phyloP scores from a whole-genome alignment of 371 early-diverging fungal genomes.

The Globomyces sp. region DNA sequence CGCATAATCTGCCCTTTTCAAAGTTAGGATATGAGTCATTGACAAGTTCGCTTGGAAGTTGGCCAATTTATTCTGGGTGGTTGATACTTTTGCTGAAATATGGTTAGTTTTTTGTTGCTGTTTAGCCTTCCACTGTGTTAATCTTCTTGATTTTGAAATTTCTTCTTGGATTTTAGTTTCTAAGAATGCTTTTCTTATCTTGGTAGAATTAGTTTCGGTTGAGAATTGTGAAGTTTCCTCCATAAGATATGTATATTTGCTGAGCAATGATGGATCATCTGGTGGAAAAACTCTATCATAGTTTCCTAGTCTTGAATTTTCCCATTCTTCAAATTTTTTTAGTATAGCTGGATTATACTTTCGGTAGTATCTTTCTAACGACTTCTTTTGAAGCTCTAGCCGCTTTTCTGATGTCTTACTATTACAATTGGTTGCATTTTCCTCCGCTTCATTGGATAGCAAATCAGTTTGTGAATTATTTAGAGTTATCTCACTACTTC shows the following conservation, averaged over 20 bases:
- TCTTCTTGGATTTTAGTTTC: conserved; percentile 27
- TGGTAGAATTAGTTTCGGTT: conserved; percentile 38
- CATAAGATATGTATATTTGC: conserved; percentile 31
- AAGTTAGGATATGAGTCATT: conserved; percentile 15
- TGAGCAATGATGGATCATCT: conserved; percentile 23
- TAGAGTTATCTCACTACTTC: no score
- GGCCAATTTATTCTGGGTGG: not conserved
- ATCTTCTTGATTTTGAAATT: conserved; percentile 21
- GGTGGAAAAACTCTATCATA: conserved; percentile 46
- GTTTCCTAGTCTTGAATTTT: conserved; percentile 39
- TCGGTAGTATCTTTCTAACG: conserved; percentile 22
- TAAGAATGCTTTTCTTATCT: conserved; percentile 33
- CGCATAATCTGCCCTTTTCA: conserved; percentile 16
- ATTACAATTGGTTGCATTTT: no score
- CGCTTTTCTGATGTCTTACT: no score
- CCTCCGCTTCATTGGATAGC: no score
- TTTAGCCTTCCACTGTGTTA: conserved; percentile 30
- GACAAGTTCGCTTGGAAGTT: conserved; percentile 15
- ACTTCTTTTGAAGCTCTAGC: conserved; percentile 8
- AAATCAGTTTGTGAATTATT: no score
- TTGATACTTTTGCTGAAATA: not conserved
- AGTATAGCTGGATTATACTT: conserved; percentile 23
- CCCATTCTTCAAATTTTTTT: conserved; percentile 27
- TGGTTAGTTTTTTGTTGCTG: conserved; percentile 10
- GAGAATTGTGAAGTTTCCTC: conserved; percentile 28